phyloP scores from a whole-genome alignment of 2,329 filamentous ascomycete genomes.

The Lasiodiplodia theobromae region DNA sequence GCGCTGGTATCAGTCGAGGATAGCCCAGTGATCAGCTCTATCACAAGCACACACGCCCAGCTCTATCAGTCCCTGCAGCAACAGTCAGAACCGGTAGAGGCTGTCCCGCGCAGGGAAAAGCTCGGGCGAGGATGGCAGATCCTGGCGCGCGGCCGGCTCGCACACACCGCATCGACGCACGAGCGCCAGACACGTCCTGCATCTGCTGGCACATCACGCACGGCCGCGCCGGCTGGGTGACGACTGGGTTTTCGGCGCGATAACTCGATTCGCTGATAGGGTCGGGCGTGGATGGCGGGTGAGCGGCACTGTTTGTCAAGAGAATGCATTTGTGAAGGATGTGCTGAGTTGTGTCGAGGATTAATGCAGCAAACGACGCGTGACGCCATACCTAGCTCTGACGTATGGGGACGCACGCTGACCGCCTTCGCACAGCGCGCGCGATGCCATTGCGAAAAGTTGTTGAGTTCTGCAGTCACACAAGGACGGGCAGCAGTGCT shows the following conservation, averaged over 20 bases:
- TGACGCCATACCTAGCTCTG: slow-evolving; percentile 12
- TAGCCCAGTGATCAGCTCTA: slow-evolving; percentile 19
- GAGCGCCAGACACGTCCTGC: slow-evolving; percentile 27
- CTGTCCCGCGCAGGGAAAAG: slow-evolving; percentile 15
- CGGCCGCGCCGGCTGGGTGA: slow-evolving; percentile 2
- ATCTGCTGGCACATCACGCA: slow-evolving; percentile 27
- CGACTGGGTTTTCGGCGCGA: slow-evolving; percentile 1
- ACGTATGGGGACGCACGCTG: slow-evolving; percentile 12
- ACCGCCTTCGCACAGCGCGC: slow-evolving; percentile 11
- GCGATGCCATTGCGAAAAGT: neutral
- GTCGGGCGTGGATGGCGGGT: neutral
- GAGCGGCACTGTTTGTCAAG: neutral
- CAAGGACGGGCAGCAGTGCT: neutral
- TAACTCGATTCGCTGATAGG: slow-evolving; percentile 11
- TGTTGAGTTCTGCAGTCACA: slow-evolving; percentile 3
- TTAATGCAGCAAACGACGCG: neutral
- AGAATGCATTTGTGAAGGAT: slow-evolving; percentile 15
- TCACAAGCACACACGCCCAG: slow-evolving; percentile 23
- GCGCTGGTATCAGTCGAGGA: slow-evolving; percentile 9
- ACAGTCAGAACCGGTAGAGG: slow-evolving; percentile 5
- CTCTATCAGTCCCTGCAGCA: slow-evolving; percentile 19
- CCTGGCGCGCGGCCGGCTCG: slow-evolving; percentile 18
- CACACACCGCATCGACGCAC: slow-evolving; percentile 29
- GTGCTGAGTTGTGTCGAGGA: slow-evolving; percentile 20
- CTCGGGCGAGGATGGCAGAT: slow-evolving; percentile 8